These are phyloP conservation scores for Podila clonocystis DNA, from an alignment of 192 early-diverging fungal genomes.

Conservation along the genomic window DNA sequence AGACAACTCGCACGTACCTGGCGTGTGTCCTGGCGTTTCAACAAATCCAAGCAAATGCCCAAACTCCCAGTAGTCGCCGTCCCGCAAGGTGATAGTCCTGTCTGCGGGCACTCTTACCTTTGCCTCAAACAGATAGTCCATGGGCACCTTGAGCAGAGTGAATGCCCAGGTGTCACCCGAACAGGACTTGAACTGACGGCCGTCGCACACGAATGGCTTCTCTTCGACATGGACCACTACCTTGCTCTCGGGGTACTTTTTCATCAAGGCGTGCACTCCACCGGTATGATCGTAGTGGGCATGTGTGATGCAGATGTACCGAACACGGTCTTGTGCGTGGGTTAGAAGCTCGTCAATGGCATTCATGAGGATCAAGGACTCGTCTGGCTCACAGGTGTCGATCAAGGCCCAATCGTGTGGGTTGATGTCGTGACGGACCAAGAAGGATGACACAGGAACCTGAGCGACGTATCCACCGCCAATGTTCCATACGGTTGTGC, in stretches of 20 bases:
- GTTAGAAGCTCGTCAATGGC: slow-evolving; percentile 30
- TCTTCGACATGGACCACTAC: slow-evolving; percentile 41
- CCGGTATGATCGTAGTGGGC: slow-evolving; percentile 51
- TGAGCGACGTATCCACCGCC: not conserved
- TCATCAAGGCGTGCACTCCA: slow-evolving; percentile 22
- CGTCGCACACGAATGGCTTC: slow-evolving; percentile 38
- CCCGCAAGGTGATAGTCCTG: slow-evolving; percentile 18
- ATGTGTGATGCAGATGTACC: slow-evolving; percentile 49
- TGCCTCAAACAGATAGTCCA: slow-evolving; percentile 23
- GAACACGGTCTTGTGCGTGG: slow-evolving; percentile 34
- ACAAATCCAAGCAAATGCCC: slow-evolving; percentile 40
- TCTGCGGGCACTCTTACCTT: slow-evolving; percentile 24
- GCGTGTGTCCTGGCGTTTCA: slow-evolving; percentile 42
- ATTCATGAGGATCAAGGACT: slow-evolving; percentile 17
- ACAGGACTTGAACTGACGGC: slow-evolving; percentile 13
- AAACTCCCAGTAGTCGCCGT: slow-evolving; percentile 50
- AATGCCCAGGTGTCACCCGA: slow-evolving; percentile 31
- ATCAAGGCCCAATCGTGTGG: slow-evolving; percentile 39
- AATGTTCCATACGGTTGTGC: slow-evolving; percentile 42
- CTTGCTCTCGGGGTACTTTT: slow-evolving; percentile 41
- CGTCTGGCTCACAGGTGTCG: slow-evolving; percentile 26
- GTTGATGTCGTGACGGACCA: slow-evolving; percentile 15
- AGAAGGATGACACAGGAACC: slow-evolving; percentile 34
- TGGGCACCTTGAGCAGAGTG: slow-evolving; percentile 17
- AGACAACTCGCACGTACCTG: slow-evolving; percentile 15